Evolutionary conservation across 2,329 filamentous ascomycete genomes (phyloP), one percentile per base, ranked within the genome.

Genomic region (Fusarium multiceps): DNA sequence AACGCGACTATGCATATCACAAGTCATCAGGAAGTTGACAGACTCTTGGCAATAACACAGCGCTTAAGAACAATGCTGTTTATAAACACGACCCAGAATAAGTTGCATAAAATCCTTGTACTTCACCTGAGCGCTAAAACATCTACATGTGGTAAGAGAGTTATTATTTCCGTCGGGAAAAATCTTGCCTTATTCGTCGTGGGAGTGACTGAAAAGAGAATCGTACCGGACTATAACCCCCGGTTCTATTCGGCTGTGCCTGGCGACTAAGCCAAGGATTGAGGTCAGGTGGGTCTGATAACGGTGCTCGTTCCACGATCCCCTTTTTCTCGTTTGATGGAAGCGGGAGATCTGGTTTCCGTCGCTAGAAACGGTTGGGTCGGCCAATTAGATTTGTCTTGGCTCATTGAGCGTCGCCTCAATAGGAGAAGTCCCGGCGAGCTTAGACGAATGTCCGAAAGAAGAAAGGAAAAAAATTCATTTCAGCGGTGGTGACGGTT

Each of bases 141-240:
- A 42, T 37, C 34, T 13, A 53, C 32, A 25, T 41, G 13, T 20
- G 21, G 32, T 12, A 7, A 41, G 5, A 37, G 23, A 7, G 40
- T 53, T 53, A 25, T 41, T 53, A 53, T 53, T 53, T 53, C 49
- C 49, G 49, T 21, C 49, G 49, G 49, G 23, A 42, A 53, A 53
- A 28, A 53, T 42, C 7, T 37, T 21, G 8, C 40, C 34, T 37
- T n/a, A 37, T 37, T n/a, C n/a, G n/a, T n/a, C n/a, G n/a, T n/a
- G n/a, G n/a, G n/a, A n/a, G n/a, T n/a, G n/a, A n/a, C n/a, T n/a
- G n/a, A n/a, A n/a, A 25, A 6, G 32, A 42, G 34, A 53, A 41
- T 53, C 23, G 13, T 27, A 42, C 32, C 23, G 49, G 49, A 28
- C 34, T 23, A 53, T 16, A 9, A 5, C 14, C 49, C 49, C 13